Base-by-base conservation (phyloP, 352 stramenopile genomes). In the Phytophthora palmivora region DNA sequence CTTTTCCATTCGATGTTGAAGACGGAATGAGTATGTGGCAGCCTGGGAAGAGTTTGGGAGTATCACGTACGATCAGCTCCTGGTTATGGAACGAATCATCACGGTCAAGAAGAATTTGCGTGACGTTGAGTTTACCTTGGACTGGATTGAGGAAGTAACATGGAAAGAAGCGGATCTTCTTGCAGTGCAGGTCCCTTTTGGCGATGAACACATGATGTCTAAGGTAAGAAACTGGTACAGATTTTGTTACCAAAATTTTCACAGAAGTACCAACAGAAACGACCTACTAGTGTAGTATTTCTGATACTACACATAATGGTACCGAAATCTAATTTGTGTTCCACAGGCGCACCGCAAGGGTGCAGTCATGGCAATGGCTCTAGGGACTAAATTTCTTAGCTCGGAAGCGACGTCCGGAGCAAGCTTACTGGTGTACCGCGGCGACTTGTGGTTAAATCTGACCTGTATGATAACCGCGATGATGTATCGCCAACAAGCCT, bases 221-320 rank as follows among this genome's bases (percentile, higher is more conserved):
- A 53, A 43, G 32, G 46, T 43, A 18, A 30, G 46, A 28, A 2
- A 2, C 16, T 21, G 18, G 21, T 37, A 55, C 47, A 55, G 2
- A 36, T 6, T 37, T 34, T 45, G 33, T 10, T 55, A 44, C 33
- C 33, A 14, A 36, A 44, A 54, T 33, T 32, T n/a, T n/a, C n/a
- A n/a, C n/a, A n/a, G n/a, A n/a, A n/a, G n/a, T n/a, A n/a, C n/a
- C n/a, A n/a, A n/a, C n/a, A n/a, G n/a, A n/a, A n/a, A n/a, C n/a
- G n/a, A n/a, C n/a, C n/a, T n/a, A n/a, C n/a, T n/a, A n/a, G n/a
- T n/a, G n/a, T n/a, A n/a, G n/a, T n/a, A n/a, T n/a, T n/a, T n/a
- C n/a, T n/a, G n/a, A n/a, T n/a, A n/a, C n/a, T n/a, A n/a, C n/a
- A 21, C 11, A 18, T 33, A 34, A n/a, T 16, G 18, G 19, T 15